These are phyloP conservation scores for Fagus sylvatica DNA, from an alignment of 306 rosid species.

Conservation along the genomic window DNA sequence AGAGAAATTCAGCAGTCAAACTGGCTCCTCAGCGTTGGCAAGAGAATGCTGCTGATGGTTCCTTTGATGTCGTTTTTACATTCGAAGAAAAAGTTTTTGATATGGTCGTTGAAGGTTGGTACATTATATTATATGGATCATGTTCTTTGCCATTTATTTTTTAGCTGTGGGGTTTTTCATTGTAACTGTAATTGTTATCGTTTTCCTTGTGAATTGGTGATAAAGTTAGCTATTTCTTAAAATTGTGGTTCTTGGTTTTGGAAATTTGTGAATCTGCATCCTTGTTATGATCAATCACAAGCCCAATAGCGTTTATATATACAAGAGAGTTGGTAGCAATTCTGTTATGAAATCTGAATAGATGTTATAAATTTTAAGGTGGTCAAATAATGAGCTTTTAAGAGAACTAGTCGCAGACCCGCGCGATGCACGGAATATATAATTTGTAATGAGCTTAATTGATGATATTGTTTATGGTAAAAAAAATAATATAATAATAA, in stretches of 20 bases:
- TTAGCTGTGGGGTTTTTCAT: neutral
- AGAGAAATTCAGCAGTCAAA: conserved; percentile 66
- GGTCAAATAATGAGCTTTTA: no score
- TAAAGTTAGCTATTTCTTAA: neutral
- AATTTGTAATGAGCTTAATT: no score
- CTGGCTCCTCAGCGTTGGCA: conserved; percentile 98
- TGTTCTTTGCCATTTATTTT: neutral
- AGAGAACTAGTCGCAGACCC: no score
- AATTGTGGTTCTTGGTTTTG: neutral
- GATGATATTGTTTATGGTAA: no score
- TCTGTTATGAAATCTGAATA: no score
- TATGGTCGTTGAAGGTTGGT: conserved; percentile 88
- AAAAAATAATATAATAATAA: no score
- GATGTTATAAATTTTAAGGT: no score
- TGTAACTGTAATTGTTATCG: neutral
- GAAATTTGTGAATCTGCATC: neutral
- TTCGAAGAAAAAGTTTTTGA: conserved; percentile 94
- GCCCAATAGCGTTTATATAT: no score
- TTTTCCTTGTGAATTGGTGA: neutral
- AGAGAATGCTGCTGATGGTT: conserved; percentile 83
- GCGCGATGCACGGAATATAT: no score
- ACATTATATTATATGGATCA: neutral
- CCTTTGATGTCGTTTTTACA: conserved; percentile 72
- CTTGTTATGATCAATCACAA: neutral
- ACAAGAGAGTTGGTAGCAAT: no score